phyloP scores from a whole-genome alignment of 257 asterid species.

The Fraxinus anomala region DNA sequence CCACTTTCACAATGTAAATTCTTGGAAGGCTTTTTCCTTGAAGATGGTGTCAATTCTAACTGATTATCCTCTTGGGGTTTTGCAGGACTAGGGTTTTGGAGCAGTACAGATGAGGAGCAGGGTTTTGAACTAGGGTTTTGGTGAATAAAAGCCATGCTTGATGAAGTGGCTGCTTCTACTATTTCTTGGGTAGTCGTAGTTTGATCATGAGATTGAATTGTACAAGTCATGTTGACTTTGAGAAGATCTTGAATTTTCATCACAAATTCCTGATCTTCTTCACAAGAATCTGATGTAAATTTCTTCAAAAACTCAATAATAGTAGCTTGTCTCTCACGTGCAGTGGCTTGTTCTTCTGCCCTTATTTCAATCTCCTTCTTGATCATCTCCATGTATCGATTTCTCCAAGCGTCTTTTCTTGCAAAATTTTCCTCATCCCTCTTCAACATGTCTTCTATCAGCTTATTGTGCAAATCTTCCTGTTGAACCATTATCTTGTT shows the following conservation, averaged over 20 bases:
- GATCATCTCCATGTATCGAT: conserved; percentile 46
- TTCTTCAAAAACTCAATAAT: conserved; percentile 55
- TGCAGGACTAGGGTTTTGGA: conserved; percentile 9
- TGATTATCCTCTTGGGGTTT: conserved; percentile 1
- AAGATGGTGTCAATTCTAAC: conserved; percentile 1
- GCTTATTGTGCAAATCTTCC: conserved; percentile 61
- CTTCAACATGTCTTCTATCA: conserved; percentile 50
- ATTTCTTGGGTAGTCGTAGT: background rate
- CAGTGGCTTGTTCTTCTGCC: conserved; percentile 48
- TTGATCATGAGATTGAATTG: conserved; percentile 1
- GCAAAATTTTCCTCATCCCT: conserved; percentile 58
- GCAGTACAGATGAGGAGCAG: background rate
- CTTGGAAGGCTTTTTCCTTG: background rate
- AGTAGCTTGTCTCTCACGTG: conserved; percentile 52
- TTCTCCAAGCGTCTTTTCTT: conserved; percentile 66
- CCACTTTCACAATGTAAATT: conserved; percentile 21
- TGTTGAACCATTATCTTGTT: conserved; percentile 61
- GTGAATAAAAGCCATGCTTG: conserved; percentile 4
- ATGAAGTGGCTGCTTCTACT: conserved; percentile 25
- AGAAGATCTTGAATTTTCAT: conserved; percentile 27
- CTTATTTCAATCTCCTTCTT: conserved; percentile 46
- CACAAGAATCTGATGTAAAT: conserved; percentile 29
- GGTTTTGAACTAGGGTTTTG: conserved; percentile 29
- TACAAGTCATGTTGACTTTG: conserved; percentile 14
- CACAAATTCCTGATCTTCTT: conserved; percentile 24